Conservation (phyloP, 2,329 filamentous ascomycete species). For the Aspergillus aculeatus region DNA sequence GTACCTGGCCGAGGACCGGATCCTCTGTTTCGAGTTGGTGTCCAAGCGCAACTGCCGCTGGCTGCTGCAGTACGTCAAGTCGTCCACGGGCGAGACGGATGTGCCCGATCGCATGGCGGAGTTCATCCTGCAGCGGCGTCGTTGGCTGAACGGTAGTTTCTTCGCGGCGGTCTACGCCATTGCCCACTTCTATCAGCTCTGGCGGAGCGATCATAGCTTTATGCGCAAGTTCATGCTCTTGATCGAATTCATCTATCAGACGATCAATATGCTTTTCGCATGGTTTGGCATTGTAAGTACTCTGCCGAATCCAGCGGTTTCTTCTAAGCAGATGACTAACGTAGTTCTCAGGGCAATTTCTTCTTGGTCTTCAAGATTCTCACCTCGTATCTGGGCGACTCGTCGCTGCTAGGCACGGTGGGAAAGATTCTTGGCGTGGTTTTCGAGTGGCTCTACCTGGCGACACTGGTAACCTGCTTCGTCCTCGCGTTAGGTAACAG, state of each 20-base stretch:
- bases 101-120: slow-evolving; percentile 93
- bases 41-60: slow-evolving; percentile 96
- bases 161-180: slow-evolving; percentile 96
- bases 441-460: slow-evolving; percentile 95
- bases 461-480: slow-evolving; percentile 89
- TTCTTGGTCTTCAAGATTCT: slow-evolving; percentile 98
- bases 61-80: slow-evolving; percentile 98
- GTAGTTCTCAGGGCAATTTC: slow-evolving; percentile 70
- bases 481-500: slow-evolving; percentile 92
- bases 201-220: slow-evolving; percentile 85
- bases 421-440: slow-evolving; percentile 82
- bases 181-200: slow-evolving; percentile 93
- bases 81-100: slow-evolving; percentile 92
- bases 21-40: slow-evolving; percentile 71
- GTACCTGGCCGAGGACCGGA: slow-evolving; percentile 54
- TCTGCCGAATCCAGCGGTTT: background rate
- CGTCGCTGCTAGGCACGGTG: slow-evolving; percentile 68
- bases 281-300: slow-evolving; percentile 83
- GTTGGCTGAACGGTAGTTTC: slow-evolving; percentile 98
- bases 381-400: slow-evolving; percentile 75
- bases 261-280: slow-evolving; percentile 92
- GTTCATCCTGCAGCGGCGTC: slow-evolving; percentile 89
- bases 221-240: slow-evolving; percentile 86
- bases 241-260: slow-evolving; percentile 91
- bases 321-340: slow-evolving; percentile 12